Evolutionary conservation across 768 basidiomycete species (phyloP).

Genomic region (Xanthoconium purpureum): DNA sequence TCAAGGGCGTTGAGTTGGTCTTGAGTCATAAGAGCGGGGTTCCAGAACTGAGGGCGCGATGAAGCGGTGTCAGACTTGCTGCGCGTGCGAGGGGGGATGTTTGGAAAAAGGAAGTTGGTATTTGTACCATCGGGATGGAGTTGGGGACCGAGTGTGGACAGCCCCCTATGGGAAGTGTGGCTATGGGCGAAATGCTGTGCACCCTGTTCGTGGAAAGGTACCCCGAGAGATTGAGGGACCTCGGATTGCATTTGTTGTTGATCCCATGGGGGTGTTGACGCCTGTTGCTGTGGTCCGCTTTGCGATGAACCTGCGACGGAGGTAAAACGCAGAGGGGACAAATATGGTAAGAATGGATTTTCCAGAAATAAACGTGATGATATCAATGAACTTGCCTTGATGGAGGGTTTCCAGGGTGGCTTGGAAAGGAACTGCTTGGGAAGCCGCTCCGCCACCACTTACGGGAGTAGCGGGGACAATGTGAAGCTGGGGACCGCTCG

Average conservation of each 20-base stretch:
- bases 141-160: conserved; percentile 34
- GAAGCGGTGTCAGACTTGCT: conserved; percentile 59
- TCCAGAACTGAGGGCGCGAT: conserved; percentile 53
- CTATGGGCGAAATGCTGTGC: conserved; percentile 34
- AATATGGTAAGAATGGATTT: conserved; percentile 28
- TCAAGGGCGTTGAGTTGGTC: conserved; percentile 35
- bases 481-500: conserved; percentile 61
- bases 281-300: conserved; percentile 33
- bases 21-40: conserved; percentile 37
- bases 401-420: conserved; percentile 47
- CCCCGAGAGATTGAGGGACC: conserved; percentile 29
- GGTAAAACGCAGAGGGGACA: conserved; percentile 23
- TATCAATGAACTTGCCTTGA: conserved; percentile 47
- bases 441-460: conserved; percentile 52
- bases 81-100: conserved; percentile 42
- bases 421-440: conserved; percentile 51
- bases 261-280: conserved; percentile 35
- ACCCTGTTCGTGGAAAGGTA: conserved; percentile 27
- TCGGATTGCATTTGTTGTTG: conserved; percentile 38
- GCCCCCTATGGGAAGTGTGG: conserved; percentile 36
- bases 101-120: conserved; percentile 39
- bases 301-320: conserved; percentile 31
- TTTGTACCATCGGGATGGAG: conserved; percentile 35
- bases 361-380: conserved; percentile 33
- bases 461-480: conserved; percentile 84